These are phyloP conservation scores for Cutaneotrichosporon sp. DNA, from an alignment of 1,284 basidiomycete genomes.

Conservation along the genomic window DNA sequence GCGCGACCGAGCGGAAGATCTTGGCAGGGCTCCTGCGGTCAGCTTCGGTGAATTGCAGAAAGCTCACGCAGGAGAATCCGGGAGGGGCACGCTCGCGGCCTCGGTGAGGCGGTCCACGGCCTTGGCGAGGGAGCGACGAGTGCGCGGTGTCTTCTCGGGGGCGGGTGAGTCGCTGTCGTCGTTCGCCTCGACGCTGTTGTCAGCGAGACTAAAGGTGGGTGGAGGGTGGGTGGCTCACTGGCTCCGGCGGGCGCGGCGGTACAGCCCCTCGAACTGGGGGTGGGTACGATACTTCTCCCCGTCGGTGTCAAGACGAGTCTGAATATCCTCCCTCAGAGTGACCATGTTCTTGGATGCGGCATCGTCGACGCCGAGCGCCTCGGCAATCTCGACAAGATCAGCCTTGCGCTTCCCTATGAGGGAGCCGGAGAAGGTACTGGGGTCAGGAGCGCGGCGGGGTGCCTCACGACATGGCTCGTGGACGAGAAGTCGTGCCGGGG, in stretches of 20 bases:
- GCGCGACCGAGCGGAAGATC: conserved; percentile 10
- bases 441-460: not conserved
- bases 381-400: conserved; percentile 47
- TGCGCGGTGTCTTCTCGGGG: conserved; percentile 30
- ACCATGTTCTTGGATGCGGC: conserved; percentile 25
- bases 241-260: conserved; percentile 16
- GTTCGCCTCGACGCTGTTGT: not conserved
- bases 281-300: conserved; percentile 26
- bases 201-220: not conserved
- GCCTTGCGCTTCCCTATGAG: conserved; percentile 41
- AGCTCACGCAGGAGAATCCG: conserved; percentile 43
- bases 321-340: conserved; percentile 40
- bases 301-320: conserved; percentile 39
- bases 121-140: conserved; percentile 41
- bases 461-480: conserved; percentile 1
- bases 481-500: not conserved
- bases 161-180: conserved; percentile 30
- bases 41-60: not conserved
- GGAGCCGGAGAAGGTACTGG: conserved; percentile 38
- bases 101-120: conserved; percentile 37
- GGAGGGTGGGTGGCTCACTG: not conserved
- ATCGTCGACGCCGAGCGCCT: conserved; percentile 36
- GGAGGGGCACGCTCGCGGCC: conserved; percentile 43
- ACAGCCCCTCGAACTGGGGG: conserved; percentile 48
- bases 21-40: not conserved